These are phyloP conservation scores for Plantago ovata DNA, from an alignment of 257 asterid species.

Conservation along the genomic window DNA sequence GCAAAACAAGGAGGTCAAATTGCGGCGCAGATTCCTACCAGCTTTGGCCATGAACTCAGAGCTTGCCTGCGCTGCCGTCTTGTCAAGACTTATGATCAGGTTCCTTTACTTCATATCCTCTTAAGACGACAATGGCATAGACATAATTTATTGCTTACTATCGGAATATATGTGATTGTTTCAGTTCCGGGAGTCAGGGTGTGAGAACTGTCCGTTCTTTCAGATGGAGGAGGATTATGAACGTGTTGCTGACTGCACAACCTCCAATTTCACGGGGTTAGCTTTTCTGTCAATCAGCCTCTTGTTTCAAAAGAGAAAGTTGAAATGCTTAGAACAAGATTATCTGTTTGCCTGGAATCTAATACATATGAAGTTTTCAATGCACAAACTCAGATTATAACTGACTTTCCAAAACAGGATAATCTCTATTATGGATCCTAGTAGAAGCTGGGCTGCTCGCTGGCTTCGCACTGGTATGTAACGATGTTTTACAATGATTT, in stretches of 20 bases:
- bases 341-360: not conserved
- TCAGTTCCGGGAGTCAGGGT: conserved; percentile 88
- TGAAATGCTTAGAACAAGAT: not conserved
- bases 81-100: conserved; percentile 94
- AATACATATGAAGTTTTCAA: no score
- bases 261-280: conserved; percentile 88
- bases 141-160: not conserved
- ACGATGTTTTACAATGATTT: not conserved
- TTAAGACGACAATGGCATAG: not conserved
- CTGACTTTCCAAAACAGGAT: conserved; percentile 35
- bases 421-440: conserved; percentile 87
- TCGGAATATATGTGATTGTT: not conserved
- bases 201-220: conserved; percentile 91
- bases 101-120: not conserved
- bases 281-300: not conserved
- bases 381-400: not conserved
- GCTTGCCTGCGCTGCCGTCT: conserved; percentile 98
- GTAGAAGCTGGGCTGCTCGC: conserved; percentile 91
- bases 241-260: conserved; percentile 80
- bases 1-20: conserved; percentile 32
- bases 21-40: conserved; percentile 78
- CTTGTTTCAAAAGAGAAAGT: not conserved
- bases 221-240: conserved; percentile 85
- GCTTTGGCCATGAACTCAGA: conserved; percentile 93
- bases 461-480: conserved; percentile 87